Percentiles rank a stretch among this genome's conserved stretches.
phyloP scores from a whole-genome alignment of 768 basidiomycete species.

The Russula brevipes region DNA sequence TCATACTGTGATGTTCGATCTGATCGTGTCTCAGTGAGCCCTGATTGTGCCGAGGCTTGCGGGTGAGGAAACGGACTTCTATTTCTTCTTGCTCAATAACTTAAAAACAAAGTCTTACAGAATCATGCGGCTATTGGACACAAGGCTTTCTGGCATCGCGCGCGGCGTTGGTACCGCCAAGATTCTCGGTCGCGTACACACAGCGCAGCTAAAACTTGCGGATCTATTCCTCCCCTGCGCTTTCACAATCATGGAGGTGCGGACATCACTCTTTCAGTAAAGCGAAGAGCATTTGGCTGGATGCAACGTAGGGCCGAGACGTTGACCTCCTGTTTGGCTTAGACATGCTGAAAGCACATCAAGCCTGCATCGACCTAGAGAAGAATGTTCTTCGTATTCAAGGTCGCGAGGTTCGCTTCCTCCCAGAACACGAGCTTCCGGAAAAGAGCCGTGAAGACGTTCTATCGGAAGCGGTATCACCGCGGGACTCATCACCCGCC shows the following conservation, averaged over 20 bases:
- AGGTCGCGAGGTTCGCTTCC: constrained; percentile 80
- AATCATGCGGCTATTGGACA: constrained; percentile 91
- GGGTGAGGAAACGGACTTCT: constrained; percentile 47
- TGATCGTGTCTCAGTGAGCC: constrained; percentile 59
- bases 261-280: constrained; percentile 17
- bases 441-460: constrained; percentile 59
- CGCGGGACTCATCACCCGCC: not conserved
- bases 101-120: constrained; percentile 35
- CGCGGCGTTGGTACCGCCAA: constrained; percentile 91
- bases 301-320: constrained; percentile 59
- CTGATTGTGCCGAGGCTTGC: constrained; percentile 86
- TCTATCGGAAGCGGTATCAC: constrained; percentile 20
- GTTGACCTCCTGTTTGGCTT: constrained; percentile 96
- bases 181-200: constrained; percentile 92
- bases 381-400: constrained; percentile 91
- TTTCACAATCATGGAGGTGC: constrained; percentile 92
- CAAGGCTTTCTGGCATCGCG: constrained; percentile 82
- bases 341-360: constrained; percentile 99
- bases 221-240: constrained; percentile 84
- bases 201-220: constrained; percentile 83
- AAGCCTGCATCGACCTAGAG: constrained; percentile 90
- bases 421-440: constrained; percentile 92
- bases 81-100: constrained; percentile 8
- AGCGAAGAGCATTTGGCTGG: not conserved
- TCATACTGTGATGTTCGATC: constrained; percentile 4